A percentile compares a stretch with the other conserved stretches of the same genome.
Evolutionary conservation across 2,329 filamentous ascomycete species (phyloP).

Genomic region (Sclerotinia trifoliorum): DNA sequence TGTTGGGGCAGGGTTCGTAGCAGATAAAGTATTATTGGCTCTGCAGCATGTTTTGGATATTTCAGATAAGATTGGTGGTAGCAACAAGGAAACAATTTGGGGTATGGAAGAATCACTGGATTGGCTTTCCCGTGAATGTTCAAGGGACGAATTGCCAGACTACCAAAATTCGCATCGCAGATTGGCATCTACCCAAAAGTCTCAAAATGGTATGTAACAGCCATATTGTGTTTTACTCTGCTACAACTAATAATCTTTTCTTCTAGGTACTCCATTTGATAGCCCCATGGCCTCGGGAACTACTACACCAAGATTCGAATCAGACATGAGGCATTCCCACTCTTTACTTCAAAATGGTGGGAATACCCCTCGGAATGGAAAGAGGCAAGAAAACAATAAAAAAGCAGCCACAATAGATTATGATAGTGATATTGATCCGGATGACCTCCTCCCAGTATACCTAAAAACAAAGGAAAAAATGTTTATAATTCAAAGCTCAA

Average conservation of each 20-base stretch:
- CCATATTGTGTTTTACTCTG: background rate
- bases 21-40: conserved; percentile 59
- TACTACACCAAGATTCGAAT: conserved; percentile 37
- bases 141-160: conserved; percentile 65
- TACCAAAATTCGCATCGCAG: conserved; percentile 56
- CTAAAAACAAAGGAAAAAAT: conserved; percentile 69
- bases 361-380: conserved; percentile 25
- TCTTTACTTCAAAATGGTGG: conserved; percentile 20
- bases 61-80: conserved; percentile 57
- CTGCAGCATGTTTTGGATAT: conserved; percentile 67
- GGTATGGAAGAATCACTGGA: conserved; percentile 85
- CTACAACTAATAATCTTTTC: conserved; percentile 19
- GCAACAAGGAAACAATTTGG: conserved; percentile 69
- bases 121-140: conserved; percentile 81
- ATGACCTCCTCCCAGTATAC: conserved; percentile 73
- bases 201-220: conserved; percentile 35
- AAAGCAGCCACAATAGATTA: conserved; percentile 46
- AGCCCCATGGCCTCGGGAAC: conserved; percentile 39
- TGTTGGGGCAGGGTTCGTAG: conserved; percentile 64
- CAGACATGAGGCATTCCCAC: conserved; percentile 37
- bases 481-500: conserved; percentile 59
- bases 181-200: conserved; percentile 31
- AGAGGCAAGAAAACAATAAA: conserved; percentile 27
- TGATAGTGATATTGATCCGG: conserved; percentile 71
- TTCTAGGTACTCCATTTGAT: conserved; percentile 37